Base-by-base conservation (phyloP, 352 stramenopile genomes). In the Globisporangium abappressorium region DNA sequence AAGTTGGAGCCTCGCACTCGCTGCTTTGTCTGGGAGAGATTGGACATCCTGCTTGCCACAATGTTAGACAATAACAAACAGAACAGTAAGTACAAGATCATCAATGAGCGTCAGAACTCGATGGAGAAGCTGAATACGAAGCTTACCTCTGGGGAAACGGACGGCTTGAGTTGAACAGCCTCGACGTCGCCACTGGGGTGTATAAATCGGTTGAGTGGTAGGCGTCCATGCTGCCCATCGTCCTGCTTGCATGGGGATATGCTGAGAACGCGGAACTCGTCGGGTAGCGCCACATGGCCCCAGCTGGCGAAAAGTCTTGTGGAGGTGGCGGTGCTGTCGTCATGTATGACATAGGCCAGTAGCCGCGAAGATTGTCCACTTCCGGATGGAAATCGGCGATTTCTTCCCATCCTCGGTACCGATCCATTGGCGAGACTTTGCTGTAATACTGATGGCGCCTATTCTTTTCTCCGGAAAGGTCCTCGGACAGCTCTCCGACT, bases 401-500 rank as follows among this genome's bases (percentile, higher is more conserved):
- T 24, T 63, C 54, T 24, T 64, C 61, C 59, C 55, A 74, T 8
- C 15, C 63, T 49, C 57, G 24, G 38, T 57, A 59, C 12, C 54
- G 59, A 67, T 66, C 47, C 24, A 57, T 60, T 2, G 55, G 33
- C 2, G 63, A n/a, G 28, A 59, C 18, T 58, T 33, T 24, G 24
- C 6, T 36, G 28, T 41, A 46, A 24, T 28, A 47, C 11, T 46
- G 18, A 7, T 20, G 20, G 15, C 46, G 20, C 1, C 64, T 28
- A 22, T 18, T 55, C 4, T 12, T 36, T 20, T 72, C 60, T 28
- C 41, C 41, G 9, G 34, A 18, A 11, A 65, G 60, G 22, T 65
- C 59, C 8, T 69, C 65, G 2, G 64, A 71, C 41, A 74, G 9
- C 8, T 75, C 72, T n/a, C 66, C 71, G 18, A 65, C 57, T 33